Conservation (phyloP, 2,329 filamentous ascomycete species). For the Diaporthe citrichinensis region DNA sequence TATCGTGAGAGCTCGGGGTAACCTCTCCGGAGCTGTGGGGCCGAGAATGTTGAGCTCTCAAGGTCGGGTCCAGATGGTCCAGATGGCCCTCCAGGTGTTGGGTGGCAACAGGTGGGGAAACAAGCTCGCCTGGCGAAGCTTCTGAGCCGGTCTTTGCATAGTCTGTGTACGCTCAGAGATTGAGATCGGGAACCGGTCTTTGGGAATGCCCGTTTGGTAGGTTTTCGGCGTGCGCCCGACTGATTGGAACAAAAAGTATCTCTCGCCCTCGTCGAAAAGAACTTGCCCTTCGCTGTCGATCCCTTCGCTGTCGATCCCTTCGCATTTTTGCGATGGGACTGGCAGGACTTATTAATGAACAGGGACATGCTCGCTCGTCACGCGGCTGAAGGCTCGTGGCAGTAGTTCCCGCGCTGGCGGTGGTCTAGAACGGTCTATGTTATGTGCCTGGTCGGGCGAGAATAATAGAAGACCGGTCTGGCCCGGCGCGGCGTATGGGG, state of each 20-base stretch:
- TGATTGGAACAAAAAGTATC: background rate
- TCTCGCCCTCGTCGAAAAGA: background rate
- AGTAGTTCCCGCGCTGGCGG: constrained; percentile 3
- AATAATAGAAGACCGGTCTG: constrained; percentile 9
- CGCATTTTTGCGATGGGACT: background rate
- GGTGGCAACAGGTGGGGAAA: background rate
- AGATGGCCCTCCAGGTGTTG: background rate
- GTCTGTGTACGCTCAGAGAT: background rate
- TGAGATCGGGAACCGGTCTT: background rate
- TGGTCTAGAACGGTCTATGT: constrained; percentile 20
- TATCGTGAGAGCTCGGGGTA: background rate
- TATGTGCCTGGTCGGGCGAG: background rate
- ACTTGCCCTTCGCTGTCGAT: background rate
- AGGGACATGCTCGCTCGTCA: constrained; percentile 27
- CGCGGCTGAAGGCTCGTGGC: background rate
- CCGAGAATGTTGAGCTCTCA: background rate
- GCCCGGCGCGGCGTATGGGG: background rate
- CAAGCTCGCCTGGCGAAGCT: background rate
- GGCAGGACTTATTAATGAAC: background rate
- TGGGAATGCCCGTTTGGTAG: background rate
- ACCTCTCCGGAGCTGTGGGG: background rate
- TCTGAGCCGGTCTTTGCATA: background rate
- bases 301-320: constrained; percentile 2
- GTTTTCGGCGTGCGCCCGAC: background rate
- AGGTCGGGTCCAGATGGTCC: background rate